Evolutionary conservation across 1,284 basidiomycete species (phyloP).

Genomic region (Singerocomus inundabilis): DNA sequence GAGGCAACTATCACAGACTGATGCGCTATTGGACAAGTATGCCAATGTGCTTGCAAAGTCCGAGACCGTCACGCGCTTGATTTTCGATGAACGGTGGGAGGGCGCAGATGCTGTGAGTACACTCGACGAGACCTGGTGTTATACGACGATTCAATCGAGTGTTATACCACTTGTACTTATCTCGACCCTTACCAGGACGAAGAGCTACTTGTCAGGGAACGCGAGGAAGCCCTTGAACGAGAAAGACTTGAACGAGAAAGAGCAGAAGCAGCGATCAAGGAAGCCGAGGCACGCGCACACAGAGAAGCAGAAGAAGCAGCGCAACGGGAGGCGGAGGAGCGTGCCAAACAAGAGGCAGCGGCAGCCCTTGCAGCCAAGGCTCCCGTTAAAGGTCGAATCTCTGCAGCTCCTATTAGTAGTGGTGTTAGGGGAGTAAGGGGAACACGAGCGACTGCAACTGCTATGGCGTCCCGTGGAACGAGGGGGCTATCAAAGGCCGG

Average conservation of each 20-base stretch:
- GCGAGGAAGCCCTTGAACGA: slow-evolving; percentile 44
- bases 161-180: slow-evolving; percentile 4
- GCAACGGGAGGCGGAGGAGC: slow-evolving; percentile 33
- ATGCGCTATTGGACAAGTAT: slow-evolving; percentile 71
- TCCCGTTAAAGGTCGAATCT: slow-evolving; percentile 32
- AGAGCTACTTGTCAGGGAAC: slow-evolving; percentile 49
- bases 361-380: slow-evolving; percentile 20
- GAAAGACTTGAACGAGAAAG: slow-evolving; percentile 48
- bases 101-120: slow-evolving; percentile 63
- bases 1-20: slow-evolving; percentile 63
- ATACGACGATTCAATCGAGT: neutral
- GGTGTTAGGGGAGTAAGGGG: slow-evolving; percentile 55
- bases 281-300: slow-evolving; percentile 47
- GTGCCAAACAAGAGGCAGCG: slow-evolving; percentile 27
- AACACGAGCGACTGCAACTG: slow-evolving; percentile 43
- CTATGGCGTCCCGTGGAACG: slow-evolving; percentile 37
- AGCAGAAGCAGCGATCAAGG: slow-evolving; percentile 51
- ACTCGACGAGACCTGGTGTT: neutral
- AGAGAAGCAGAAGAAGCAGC: slow-evolving; percentile 41
- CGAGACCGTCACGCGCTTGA: slow-evolving; percentile 60
- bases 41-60: slow-evolving; percentile 65
- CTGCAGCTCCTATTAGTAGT: slow-evolving; percentile 39
- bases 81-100: slow-evolving; percentile 73
- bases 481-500: slow-evolving; percentile 26
- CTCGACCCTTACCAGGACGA: slow-evolving; percentile 50